Evolutionary conservation across 345 rosid species (phyloP).

Genomic region (Reutealis trisperma): DNA sequence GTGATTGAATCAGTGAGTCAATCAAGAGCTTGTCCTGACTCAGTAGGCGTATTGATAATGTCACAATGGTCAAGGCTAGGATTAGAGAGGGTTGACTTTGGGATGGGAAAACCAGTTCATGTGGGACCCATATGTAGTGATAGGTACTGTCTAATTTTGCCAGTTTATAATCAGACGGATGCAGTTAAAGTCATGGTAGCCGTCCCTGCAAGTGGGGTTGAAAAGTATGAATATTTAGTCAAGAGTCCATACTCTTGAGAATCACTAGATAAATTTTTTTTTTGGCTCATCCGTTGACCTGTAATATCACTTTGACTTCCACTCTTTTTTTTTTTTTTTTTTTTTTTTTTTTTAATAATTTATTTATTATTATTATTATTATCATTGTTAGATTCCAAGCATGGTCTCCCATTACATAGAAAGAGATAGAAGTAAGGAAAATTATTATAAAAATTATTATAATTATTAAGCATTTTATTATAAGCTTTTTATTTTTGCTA

Average conservation of each 20-base stretch:
- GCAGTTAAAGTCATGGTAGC: slow-evolving; percentile 80
- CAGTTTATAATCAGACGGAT: slow-evolving; percentile 51
- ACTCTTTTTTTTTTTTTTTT: not conserved
- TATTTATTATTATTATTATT: no score
- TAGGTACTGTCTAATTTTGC: slow-evolving; percentile 71
- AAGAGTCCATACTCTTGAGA: slow-evolving; percentile 42
- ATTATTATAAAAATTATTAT: no score
- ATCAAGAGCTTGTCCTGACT: slow-evolving; percentile 56
- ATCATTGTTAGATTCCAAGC: not conserved
- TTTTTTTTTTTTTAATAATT: no score
- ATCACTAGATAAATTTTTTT: not conserved
- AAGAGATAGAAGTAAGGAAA: no score
- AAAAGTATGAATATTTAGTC: slow-evolving; percentile 51
- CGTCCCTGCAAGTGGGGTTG: slow-evolving; percentile 63
- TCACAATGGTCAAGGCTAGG: slow-evolving; percentile 94
- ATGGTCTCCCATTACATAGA: not conserved
- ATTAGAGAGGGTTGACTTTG: slow-evolving; percentile 74
- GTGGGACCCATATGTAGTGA: slow-evolving; percentile 74
- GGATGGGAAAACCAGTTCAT: slow-evolving; percentile 65
- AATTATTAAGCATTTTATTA: no score
- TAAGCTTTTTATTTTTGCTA: no score
- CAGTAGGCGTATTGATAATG: slow-evolving; percentile 66
- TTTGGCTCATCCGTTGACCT: slow-evolving; percentile 37
- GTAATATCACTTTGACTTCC: slow-evolving; percentile 34
- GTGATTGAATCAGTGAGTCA: slow-evolving; percentile 61